Percentiles rank a stretch among this genome's conserved stretches.
These are phyloP conservation scores for Scedosporium dehoogii DNA, from an alignment of 2,329 filamentous ascomycete species.

Conservation along the genomic window DNA sequence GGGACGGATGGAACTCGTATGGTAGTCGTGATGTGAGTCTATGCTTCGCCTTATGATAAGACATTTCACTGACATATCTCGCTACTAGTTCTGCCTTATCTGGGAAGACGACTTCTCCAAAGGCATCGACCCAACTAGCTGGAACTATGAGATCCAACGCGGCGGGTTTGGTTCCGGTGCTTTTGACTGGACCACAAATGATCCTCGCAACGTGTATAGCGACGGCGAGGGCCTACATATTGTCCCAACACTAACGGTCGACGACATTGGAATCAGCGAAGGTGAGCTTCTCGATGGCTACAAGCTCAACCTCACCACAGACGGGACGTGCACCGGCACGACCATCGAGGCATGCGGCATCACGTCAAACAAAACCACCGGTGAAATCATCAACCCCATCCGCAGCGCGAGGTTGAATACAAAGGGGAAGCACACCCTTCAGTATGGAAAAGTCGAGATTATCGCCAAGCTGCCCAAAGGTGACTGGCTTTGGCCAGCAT, in stretches of 20 bases:
- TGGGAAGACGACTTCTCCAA: constrained; percentile 51
- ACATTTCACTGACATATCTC: too few relatives aligned
- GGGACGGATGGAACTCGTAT: constrained; percentile 9
- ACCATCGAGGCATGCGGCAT: constrained; percentile 45
- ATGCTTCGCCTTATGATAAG: too few relatives aligned
- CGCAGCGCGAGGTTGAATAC: constrained; percentile 70
- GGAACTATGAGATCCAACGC: constrained; percentile 66
- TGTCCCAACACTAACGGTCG: constrained; percentile 58
- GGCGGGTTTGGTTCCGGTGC: constrained; percentile 72
- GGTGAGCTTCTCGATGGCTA: constrained; percentile 55
- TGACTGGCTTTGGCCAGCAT: constrained; percentile 85
- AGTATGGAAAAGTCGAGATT: constrained; percentile 74
- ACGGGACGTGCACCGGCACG: constrained; percentile 55
- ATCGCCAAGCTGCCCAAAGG: constrained; percentile 64
- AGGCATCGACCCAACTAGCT: constrained; percentile 49
- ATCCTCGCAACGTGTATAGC: constrained; percentile 65
- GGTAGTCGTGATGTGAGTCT: neutral
- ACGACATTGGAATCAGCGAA: constrained; percentile 13
- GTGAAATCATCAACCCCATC: constrained; percentile 62
- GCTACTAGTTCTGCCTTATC: constrained; percentile 60
- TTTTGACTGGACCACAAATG: constrained; percentile 66
- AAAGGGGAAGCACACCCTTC: constrained; percentile 64
- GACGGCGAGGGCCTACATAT: constrained; percentile 61
- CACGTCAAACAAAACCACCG: constrained; percentile 60
- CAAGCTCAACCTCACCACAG: constrained; percentile 55